These are phyloP conservation scores for Mortierella sp. DNA, from an alignment of 371 early-diverging fungal genomes.

Conservation along the genomic window DNA sequence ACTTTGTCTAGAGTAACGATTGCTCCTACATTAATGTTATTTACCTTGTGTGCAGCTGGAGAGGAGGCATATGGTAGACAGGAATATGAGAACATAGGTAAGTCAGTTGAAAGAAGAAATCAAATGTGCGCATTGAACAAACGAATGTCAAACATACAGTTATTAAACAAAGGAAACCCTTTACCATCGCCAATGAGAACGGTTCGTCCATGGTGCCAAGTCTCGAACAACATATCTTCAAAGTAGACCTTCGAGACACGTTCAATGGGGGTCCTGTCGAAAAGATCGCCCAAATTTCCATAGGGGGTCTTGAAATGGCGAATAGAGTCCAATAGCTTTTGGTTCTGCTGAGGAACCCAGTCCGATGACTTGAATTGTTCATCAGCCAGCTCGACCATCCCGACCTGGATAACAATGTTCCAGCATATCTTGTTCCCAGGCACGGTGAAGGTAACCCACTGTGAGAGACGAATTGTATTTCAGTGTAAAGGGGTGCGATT, in stretches of 20 bases:
- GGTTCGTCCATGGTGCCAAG: slow-evolving; percentile 35
- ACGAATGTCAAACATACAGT: no score
- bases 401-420: slow-evolving; percentile 21
- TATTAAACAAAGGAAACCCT: not conserved
- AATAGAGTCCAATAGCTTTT: slow-evolving; percentile 18
- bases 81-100: not conserved
- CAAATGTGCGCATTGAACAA: not conserved
- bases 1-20: not conserved
- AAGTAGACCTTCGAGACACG: slow-evolving; percentile 27
- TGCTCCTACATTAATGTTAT: not conserved
- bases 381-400: not conserved
- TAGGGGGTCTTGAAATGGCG: slow-evolving; percentile 21
- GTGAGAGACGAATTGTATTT: not conserved
- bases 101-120: not conserved
- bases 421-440: slow-evolving; percentile 27
- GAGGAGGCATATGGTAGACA: no score
- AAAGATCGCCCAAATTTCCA: slow-evolving; percentile 19
- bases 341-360: slow-evolving; percentile 23
- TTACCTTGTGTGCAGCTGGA: slow-evolving; percentile 33
- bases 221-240: slow-evolving; percentile 38
- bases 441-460: slow-evolving; percentile 26
- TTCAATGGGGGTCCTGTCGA: slow-evolving; percentile 28
- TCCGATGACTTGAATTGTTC: slow-evolving; percentile 20
- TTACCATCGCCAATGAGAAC: slow-evolving; percentile 43
- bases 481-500: not conserved